Base-by-base conservation (phyloP, 495 filamentous ascomycete species). In the Sphaerosporella brunnea region DNA sequence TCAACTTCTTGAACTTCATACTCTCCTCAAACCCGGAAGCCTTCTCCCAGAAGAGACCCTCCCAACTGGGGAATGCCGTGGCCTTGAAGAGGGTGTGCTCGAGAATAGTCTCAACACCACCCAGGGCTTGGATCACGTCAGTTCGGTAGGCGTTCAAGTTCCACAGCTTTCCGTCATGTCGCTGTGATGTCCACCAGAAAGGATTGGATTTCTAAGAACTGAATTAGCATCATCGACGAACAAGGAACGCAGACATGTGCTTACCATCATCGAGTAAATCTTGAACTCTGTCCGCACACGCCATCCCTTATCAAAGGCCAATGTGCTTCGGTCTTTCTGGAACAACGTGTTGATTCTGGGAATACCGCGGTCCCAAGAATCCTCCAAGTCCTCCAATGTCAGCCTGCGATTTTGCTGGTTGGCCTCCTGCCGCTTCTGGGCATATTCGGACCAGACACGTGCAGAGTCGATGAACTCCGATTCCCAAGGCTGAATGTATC, bases 1-100 rank as follows among this genome's bases (percentile, higher is more conserved):
- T 99, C 51, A 99, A 72, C 67, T 99, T 99, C 68, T 96, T 99
- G 71, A 94, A 96, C 62, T 96, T 95, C 87, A 96, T 97, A 0
- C 71, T 75, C 56, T 85, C 82, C 58, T 84, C 78, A 51, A 85
- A 84, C 58, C 80, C 77, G 48, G 66, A 74, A 38, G 84, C 86
- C 49, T 81, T 81, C 60, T 96, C 92, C 92, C 92, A 99, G 64
- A 99, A 99, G 18, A 99, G 71, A 59, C 92, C 92, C 64, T 99
- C 92, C 90, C 92, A 99, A 2, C 84, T 93, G 19, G 90, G 87
- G 65, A 99, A 99, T 40, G 88, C 92, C 0, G 92, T 99, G 4
- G 92, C 92, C 62, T 95, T 95, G 78, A 99, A 99, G 7, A 99
- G 65, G 0, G 90, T 96, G 60, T 99, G 90, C 62, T 99, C 92